Evolutionary conservation across 805 yeast genomes (phyloP), one percentile per base, ranked within the genome.

Genomic region (Naumovozyma baii): DNA sequence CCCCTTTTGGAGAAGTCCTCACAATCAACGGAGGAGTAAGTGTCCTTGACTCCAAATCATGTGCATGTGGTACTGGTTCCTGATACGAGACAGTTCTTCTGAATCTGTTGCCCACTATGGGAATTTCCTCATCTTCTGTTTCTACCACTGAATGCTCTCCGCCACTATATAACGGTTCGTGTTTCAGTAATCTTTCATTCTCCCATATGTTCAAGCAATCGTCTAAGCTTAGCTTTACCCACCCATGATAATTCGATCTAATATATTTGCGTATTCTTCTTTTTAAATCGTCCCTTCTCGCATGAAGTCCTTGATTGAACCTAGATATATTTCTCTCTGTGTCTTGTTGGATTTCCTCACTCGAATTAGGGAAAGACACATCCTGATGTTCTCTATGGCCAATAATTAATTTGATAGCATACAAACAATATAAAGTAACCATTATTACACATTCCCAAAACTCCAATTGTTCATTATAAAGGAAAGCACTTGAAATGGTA

Each of bases 361-460:
- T n/a, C n/a, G n/a, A n/a, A n/a, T 22, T 7, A 22, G 26, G 26
- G 26, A 22, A 22, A 10, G 26, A 22, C 7, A 10, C 10, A 22
- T 7, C 10, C 10, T 22, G 9, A 22, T 22, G 26, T 7, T 10
- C 10, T 22, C 10, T 22, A 22, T 22, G 26, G 14, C 7, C 5
- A 13, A 29, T 8, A 29, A 29, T 13, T n/a, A 29, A 29, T n/a
- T 13, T 8, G 5, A 9, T 12, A 8, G 13, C 15, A 29, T 29
- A 34, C 8, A 19, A 9, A 14, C 72, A 44, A 54, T 88, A 87
- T 5, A 77, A 53, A 0, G 56, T 41, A 7, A 82, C 63, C 73
- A 88, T 71, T 7, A 69, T 43, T 0, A 72, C 37, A 41, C 94
- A 80, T 48, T 78, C 82, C 57, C 67, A 52, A 12, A 72, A 51